Conservation (phyloP, 2,329 filamentous ascomycete genomes). For the Hymenotorrendiella dingleyae region DNA sequence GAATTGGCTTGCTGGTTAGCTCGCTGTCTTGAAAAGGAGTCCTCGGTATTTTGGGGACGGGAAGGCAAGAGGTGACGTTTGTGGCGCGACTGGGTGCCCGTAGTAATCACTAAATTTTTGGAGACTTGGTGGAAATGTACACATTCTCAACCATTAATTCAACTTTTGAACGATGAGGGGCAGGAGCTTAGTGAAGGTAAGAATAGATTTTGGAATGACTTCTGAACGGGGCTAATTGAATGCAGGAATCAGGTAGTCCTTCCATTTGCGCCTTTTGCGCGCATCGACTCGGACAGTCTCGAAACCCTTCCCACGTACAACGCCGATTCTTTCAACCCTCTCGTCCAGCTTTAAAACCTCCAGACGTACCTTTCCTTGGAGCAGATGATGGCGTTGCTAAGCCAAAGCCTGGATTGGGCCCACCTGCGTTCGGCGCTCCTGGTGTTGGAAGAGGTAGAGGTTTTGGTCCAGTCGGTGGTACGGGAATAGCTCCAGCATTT, state of each 20-base stretch:
- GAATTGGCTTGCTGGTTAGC: background rate
- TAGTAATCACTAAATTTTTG: too few species aligned
- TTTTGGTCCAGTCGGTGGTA: slow-evolving; percentile 2
- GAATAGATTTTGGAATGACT: background rate
- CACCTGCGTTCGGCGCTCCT: slow-evolving; percentile 13
- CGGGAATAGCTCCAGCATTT: slow-evolving; percentile 12
- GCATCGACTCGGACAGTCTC: slow-evolving; percentile 26
- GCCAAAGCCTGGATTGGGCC: background rate
- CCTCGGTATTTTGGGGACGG: background rate
- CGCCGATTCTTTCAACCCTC: slow-evolving; percentile 30
- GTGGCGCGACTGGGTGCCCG: background rate
- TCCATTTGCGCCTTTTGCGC: slow-evolving; percentile 31
- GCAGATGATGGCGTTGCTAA: slow-evolving; percentile 3
- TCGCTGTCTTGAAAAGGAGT: background rate
- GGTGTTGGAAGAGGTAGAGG: slow-evolving; percentile 3
- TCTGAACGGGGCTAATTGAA: slow-evolving; percentile 1
- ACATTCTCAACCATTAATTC: slow-evolving; percentile 3
- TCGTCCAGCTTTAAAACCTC: slow-evolving; percentile 20
- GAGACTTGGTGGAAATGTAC: too few species aligned
- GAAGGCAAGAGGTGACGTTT: background rate
- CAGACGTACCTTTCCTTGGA: slow-evolving; percentile 16
- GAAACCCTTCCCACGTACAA: slow-evolving; percentile 26
- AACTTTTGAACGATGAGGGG: slow-evolving; percentile 25
- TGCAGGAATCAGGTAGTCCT: slow-evolving; percentile 24
- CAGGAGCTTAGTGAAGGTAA: slow-evolving; percentile 26